Conservation (phyloP, 495 filamentous ascomycete species). For the Penicillium steckii region DNA sequence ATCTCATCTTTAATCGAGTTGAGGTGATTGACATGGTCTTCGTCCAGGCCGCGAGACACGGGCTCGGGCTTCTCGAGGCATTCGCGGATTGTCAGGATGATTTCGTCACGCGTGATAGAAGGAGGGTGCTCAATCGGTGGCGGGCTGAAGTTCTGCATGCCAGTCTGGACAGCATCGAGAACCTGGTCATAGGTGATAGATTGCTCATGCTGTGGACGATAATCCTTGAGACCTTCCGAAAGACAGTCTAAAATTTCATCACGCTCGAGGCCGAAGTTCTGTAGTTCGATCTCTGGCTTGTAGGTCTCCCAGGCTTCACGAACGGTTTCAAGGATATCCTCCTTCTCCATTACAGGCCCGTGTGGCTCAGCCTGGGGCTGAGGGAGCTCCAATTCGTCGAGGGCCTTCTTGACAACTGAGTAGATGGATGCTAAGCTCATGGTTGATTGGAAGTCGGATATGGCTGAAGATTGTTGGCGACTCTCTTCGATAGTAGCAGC, state of each 20-base stretch:
- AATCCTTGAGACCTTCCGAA: slow-evolving; percentile 76
- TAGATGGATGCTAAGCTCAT: slow-evolving; percentile 80
- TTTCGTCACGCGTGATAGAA: slow-evolving; percentile 72
- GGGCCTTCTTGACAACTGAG: slow-evolving; percentile 71
- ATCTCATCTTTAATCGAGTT: slow-evolving; percentile 35
- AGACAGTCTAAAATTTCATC: slow-evolving; percentile 86
- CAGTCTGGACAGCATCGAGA: slow-evolving; percentile 76
- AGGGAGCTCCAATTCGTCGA: slow-evolving; percentile 59
- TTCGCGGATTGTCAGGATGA: slow-evolving; percentile 71
- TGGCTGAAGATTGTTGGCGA: slow-evolving; percentile 60
- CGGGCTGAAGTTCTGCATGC: slow-evolving; percentile 72
- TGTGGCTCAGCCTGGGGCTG: slow-evolving; percentile 36
- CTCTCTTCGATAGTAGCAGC: slow-evolving; percentile 71
- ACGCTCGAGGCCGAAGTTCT: slow-evolving; percentile 83
- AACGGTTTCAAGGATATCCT: slow-evolving; percentile 82
- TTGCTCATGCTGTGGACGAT: slow-evolving; percentile 56
- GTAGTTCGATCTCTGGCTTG: slow-evolving; percentile 85
- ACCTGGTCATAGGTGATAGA: slow-evolving; percentile 75
- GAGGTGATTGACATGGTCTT: slow-evolving; percentile 20
- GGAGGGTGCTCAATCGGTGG: slow-evolving; percentile 66
- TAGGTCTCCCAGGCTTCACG: slow-evolving; percentile 87
- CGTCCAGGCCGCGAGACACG: slow-evolving; percentile 11
- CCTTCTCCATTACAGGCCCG: slow-evolving; percentile 55
- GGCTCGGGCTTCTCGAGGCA: slow-evolving; percentile 50
- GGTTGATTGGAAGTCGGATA: slow-evolving; percentile 46